Evolutionary conservation across 129 eudicot species (phyloP).

Genomic region (Solidago caesia): DNA sequence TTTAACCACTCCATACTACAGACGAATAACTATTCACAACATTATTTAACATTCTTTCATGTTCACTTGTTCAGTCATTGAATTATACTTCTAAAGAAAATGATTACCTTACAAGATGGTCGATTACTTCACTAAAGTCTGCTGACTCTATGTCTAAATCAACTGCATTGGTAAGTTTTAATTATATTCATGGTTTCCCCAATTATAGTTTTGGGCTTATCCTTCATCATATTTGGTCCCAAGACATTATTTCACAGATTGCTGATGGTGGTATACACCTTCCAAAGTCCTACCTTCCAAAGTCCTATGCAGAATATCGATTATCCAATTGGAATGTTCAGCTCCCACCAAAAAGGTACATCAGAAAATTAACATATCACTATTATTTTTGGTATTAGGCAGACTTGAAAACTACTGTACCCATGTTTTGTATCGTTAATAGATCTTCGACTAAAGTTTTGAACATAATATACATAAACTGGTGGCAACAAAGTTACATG

Average conservation of each 20-base stretch:
- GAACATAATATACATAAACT: conserved; percentile 49
- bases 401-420: not conserved
- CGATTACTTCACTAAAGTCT: conserved; percentile 60
- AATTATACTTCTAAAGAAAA: conserved; percentile 52
- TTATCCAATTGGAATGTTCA: conserved; percentile 58
- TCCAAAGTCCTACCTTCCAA: conserved; percentile 79
- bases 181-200: not conserved
- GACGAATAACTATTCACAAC: not conserved
- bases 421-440: not conserved
- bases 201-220: conserved; percentile 2
- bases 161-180: conserved; percentile 54
- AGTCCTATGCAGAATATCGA: conserved; percentile 62
- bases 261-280: conserved; percentile 62
- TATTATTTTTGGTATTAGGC: not conserved
- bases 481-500: conserved; percentile 65
- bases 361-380: not conserved
- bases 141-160: conserved; percentile 48
- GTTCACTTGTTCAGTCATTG: conserved; percentile 78
- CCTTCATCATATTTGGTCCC: conserved; percentile 15
- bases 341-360: conserved; percentile 61
- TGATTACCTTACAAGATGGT: conserved; percentile 61
- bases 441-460: not conserved
- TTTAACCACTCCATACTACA: not conserved
- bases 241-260: conserved; percentile 67
- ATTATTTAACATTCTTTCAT: conserved; percentile 37